Conservation (phyloP, 371 early-diverging fungal genomes). For the Gilbertella persicaria region DNA sequence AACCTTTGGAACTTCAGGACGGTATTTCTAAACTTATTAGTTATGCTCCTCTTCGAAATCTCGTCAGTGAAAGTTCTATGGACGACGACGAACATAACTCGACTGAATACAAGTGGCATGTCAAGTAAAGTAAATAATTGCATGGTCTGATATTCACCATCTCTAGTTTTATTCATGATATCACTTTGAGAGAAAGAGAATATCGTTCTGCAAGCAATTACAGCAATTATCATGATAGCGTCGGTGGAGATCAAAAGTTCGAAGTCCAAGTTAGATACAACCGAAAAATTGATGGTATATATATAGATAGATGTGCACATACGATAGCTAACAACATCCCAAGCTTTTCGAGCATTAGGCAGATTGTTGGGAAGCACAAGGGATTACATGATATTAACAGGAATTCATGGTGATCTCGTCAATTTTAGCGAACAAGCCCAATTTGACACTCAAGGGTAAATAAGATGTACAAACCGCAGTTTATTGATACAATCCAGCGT, state of each 20-base stretch:
- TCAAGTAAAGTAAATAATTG: slow-evolving; percentile 46
- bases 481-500: no score
- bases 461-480: background rate
- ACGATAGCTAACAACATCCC: no score
- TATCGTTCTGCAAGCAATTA: slow-evolving; percentile 45
- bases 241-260: slow-evolving; percentile 34
- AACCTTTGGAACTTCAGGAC: slow-evolving; percentile 62
- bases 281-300: slow-evolving; percentile 66
- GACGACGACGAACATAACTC: slow-evolving; percentile 34
- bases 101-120: slow-evolving; percentile 53
- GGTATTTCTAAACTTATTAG: slow-evolving; percentile 62
- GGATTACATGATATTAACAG: slow-evolving; percentile 35
- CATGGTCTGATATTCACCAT: no score
- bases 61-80: slow-evolving; percentile 46
- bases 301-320: slow-evolving; percentile 48
- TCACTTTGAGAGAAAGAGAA: slow-evolving; percentile 42
- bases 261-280: slow-evolving; percentile 61
- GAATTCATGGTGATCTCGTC: slow-evolving; percentile 44
- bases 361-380: slow-evolving; percentile 65
- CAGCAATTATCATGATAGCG: slow-evolving; percentile 28
- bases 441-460: slow-evolving; percentile 71
- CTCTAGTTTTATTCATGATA: slow-evolving; percentile 54
- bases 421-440: slow-evolving; percentile 64
- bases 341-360: slow-evolving; percentile 81
- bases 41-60: slow-evolving; percentile 56